Conservation (phyloP, 2,329 filamentous ascomycete genomes). For the Botryotinia globosa region DNA sequence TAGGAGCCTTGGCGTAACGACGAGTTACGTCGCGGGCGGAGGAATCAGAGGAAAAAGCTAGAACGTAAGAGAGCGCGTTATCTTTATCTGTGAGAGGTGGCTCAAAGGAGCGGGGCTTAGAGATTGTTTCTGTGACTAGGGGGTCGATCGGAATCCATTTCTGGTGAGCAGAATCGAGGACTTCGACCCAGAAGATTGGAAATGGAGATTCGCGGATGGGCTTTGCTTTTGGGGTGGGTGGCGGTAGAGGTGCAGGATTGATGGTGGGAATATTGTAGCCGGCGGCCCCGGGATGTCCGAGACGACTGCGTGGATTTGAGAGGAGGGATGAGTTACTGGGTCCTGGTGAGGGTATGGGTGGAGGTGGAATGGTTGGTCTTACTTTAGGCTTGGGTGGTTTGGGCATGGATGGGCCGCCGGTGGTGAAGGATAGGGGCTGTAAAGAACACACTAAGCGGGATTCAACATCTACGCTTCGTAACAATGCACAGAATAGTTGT, state of each 20-base stretch:
- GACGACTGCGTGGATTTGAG: constrained; percentile 32
- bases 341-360: constrained; percentile 30
- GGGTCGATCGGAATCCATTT: constrained; percentile 91
- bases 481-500: constrained; percentile 83
- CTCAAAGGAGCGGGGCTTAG: constrained; percentile 73
- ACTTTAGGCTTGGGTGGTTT: constrained; percentile 23
- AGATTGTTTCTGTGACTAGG: constrained; percentile 75
- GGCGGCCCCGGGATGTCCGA: constrained; percentile 45
- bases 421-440: constrained; percentile 61
- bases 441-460: constrained; percentile 85
- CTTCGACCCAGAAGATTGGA: constrained; percentile 93
- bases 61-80: constrained; percentile 77
- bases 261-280: constrained; percentile 50
- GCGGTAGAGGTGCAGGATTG: constrained; percentile 49
- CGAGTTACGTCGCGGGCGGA: constrained; percentile 80
- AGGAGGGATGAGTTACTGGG: constrained; percentile 19
- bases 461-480: constrained; percentile 79
- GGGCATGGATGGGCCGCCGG: constrained; percentile 43
- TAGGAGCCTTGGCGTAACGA: constrained; percentile 83
- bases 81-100: constrained; percentile 74
- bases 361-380: constrained; percentile 30
- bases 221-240: constrained; percentile 39
- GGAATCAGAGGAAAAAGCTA: constrained; percentile 80
- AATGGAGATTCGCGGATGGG: constrained; percentile 67
- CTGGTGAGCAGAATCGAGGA: constrained; percentile 79